Evolutionary conservation across 495 filamentous ascomycete species (phyloP).

Genomic region (Poronia punctata): DNA sequence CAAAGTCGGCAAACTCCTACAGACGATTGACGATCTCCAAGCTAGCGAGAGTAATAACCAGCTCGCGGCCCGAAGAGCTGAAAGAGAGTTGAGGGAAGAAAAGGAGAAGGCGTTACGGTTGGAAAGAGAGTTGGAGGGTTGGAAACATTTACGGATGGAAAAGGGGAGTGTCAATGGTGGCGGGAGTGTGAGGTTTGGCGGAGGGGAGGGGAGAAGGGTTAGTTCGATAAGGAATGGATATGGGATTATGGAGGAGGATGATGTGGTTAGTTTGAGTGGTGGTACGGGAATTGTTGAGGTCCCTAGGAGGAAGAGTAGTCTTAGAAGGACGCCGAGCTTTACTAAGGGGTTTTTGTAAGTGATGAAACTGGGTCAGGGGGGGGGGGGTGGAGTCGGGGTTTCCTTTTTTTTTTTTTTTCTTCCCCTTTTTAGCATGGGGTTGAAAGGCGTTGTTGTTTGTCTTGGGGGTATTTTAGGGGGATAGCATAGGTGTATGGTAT

Average conservation of each 20-base stretch:
- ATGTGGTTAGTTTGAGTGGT: constrained; percentile 18
- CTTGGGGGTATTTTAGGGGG: no score
- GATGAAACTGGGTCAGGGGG: not conserved
- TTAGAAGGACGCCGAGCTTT: constrained; percentile 43
- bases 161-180: constrained; percentile 30
- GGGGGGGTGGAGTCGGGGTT: constrained; percentile 2
- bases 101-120: constrained; percentile 72
- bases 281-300: constrained; percentile 37
- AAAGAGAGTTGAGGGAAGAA: constrained; percentile 87
- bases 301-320: constrained; percentile 49
- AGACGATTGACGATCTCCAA: constrained; percentile 90
- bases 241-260: constrained; percentile 19
- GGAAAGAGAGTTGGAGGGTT: constrained; percentile 82
- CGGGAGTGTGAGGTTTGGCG: constrained; percentile 27
- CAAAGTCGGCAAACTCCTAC: constrained; percentile 79
- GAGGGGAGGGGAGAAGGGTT: constrained; percentile 20
- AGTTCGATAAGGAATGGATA: constrained; percentile 32
- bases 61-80: constrained; percentile 70
- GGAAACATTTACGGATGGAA: constrained; percentile 70
- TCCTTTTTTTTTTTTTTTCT: no score
- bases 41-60: constrained; percentile 73
- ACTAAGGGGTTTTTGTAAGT: constrained; percentile 50
- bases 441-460: no score
- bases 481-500: no score
- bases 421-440: no score